Evolutionary conservation across 495 filamentous ascomycete species (phyloP), one percentile per base, ranked within the genome.

Genomic region (Podospora pseudocomata): DNA sequence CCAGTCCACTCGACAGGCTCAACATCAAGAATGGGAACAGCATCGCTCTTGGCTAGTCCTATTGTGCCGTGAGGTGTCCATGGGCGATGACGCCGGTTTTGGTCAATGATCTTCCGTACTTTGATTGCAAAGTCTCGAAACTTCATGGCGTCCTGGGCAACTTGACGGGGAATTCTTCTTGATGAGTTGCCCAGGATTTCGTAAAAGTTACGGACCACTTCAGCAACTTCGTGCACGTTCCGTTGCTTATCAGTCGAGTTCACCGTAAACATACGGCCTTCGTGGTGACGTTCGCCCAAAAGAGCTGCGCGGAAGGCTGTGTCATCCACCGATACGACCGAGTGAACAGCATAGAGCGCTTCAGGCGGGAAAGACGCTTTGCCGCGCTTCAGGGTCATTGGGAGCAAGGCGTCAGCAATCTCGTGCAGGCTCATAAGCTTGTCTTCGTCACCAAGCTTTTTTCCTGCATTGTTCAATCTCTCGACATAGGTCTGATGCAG

Each of bases 261-360:
- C 54, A 83, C 58, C 61, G 76, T 72, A 56, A 80, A 83, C 44
- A 80, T 62, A 67, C 79, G 77, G 20, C 80, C 79, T 56, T 77
- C 73, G 19, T 72, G 71, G 32, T 76, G 71, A n/a, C 75, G 79
- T 39, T 67, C 67, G 6, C 57, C 70, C 15, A 76, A 71, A 39
- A 71, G 65, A 11, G 82, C 72, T n/a, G 77, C 71, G 3, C 76
- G 75, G 63, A 86, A 86, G 54, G 80, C 81, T 60, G 83, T 78
- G 16, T 89, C 86, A 53, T 85, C 82, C n/a, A 82, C 79, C 3
- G 84, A 74, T 16, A 92, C 72, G 19, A 86, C 80, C 62, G 83
- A 86, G 68, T 92, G 90, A 5, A 94, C 86, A 1, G 90, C 87
- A 76, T 90, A 92, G 0, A 93, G 75, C 3, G 83, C 84, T 34